These are phyloP conservation scores for Blakeslea trispora DNA, from an alignment of 371 early-diverging fungal genomes.

Conservation along the genomic window DNA sequence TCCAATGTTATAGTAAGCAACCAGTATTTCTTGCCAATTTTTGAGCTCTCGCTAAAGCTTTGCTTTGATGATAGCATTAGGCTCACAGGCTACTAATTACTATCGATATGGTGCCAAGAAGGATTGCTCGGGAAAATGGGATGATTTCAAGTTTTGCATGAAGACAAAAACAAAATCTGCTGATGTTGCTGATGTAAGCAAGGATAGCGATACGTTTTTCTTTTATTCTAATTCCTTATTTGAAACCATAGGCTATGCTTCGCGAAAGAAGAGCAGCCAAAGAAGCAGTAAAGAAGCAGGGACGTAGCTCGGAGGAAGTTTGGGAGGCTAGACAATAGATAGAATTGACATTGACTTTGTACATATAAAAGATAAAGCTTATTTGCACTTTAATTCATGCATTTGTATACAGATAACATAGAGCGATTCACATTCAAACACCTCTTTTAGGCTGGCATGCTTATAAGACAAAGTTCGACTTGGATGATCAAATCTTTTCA, in stretches of 20 bases:
- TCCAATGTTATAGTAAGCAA: conserved; percentile 44
- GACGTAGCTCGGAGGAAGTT: conserved; percentile 43
- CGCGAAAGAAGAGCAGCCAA: conserved; percentile 27
- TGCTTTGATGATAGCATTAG: conserved; percentile 31
- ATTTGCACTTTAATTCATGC: too few species aligned
- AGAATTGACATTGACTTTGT: too few species aligned
- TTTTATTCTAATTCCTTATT: too few species aligned
- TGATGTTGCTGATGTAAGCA: conserved; percentile 43
- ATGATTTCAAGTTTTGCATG: conserved; percentile 46
- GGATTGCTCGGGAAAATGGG: conserved; percentile 44
- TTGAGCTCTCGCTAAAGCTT: background rate
- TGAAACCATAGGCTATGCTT: conserved; percentile 47
- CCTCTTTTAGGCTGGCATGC: too few species aligned
- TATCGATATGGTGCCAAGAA: conserved; percentile 51
- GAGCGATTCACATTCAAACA: too few species aligned
- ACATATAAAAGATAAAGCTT: too few species aligned
- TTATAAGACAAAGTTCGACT: too few species aligned
- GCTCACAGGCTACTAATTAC: conserved; percentile 46
- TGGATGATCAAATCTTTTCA: too few species aligned
- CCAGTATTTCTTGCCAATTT: background rate
- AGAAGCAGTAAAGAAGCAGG: conserved; percentile 22
- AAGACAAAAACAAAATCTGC: conserved; percentile 43
- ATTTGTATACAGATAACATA: too few species aligned
- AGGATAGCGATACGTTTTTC: too few species aligned
- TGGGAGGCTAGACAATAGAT: conserved; percentile 37